These are phyloP conservation scores for Phyllosticta capitalensis DNA, from an alignment of 2,329 filamentous ascomycete genomes.

Conservation along the genomic window DNA sequence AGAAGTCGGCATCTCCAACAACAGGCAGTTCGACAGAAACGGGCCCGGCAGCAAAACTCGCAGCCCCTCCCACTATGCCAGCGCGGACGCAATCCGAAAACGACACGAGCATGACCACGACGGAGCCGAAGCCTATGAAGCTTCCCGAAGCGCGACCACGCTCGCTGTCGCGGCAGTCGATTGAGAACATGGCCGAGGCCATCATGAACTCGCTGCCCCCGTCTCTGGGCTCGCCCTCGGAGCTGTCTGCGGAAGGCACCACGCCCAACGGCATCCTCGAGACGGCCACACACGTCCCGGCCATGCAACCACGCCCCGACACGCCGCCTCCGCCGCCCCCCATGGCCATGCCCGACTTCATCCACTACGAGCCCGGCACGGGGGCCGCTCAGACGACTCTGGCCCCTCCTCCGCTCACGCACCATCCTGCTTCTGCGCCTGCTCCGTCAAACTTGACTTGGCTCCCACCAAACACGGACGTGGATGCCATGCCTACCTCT, in stretches of 20 bases:
- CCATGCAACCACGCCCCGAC: constrained; percentile 22
- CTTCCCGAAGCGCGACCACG: not conserved
- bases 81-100: not conserved
- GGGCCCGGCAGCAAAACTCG: not conserved
- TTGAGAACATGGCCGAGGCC: constrained; percentile 8
- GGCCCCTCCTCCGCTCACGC: not conserved
- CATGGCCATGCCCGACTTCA: constrained; percentile 22
- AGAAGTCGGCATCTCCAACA: constrained; percentile 14
- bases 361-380: constrained; percentile 19
- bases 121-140: not conserved
- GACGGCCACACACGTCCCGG: constrained; percentile 15
- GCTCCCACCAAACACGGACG: constrained; percentile 24
- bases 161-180: constrained; percentile 1
- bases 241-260: constrained; percentile 1
- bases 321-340: constrained; percentile 27
- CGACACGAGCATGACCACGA: not conserved
- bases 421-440: not conserved
- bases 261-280: constrained; percentile 5
- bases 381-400: not conserved
- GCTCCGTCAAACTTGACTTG: constrained; percentile 21
- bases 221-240: constrained; percentile 1
- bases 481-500: constrained; percentile 3
- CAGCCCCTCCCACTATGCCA: not conserved
- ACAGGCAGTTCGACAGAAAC: not conserved
- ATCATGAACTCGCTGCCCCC: constrained; percentile 6